A percentile compares a stretch with the other conserved stretches of the same genome.
These are phyloP conservation scores for Plasmodium adleri DNA, from an alignment of 169 alveolate species.

Conservation along the genomic window DNA sequence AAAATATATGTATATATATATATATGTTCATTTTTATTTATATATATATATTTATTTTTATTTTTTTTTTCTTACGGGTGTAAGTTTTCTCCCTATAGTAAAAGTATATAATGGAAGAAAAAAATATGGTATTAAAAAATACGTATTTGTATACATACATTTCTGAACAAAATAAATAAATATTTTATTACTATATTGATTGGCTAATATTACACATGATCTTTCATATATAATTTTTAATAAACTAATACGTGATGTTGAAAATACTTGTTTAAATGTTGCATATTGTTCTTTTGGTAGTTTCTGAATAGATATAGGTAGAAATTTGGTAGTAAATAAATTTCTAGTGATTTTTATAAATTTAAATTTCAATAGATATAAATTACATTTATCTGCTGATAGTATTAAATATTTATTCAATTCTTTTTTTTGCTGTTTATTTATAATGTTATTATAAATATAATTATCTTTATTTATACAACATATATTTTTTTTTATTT, in stretches of 20 bases:
- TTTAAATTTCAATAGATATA: constrained; percentile 48
- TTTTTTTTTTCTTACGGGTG: constrained; percentile 24
- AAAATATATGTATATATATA: not conserved
- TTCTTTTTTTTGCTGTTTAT: constrained; percentile 61
- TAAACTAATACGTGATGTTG: constrained; percentile 65
- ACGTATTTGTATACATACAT: constrained; percentile 68
- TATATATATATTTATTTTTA: not conserved
- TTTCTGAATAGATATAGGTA: constrained; percentile 32
- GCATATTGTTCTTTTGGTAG: constrained; percentile 20
- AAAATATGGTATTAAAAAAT: constrained; percentile 46
- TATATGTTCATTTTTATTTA: not conserved
- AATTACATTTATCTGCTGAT: constrained; percentile 52
- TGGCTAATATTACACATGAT: constrained; percentile 65
- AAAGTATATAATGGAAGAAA: constrained; percentile 45
- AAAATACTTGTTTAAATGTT: constrained; percentile 3
- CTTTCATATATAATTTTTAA: constrained; percentile 74
- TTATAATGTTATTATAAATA: constrained; percentile 8
- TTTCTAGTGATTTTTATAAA: constrained; percentile 48
- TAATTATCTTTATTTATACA: constrained; percentile 11
- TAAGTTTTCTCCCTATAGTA: constrained; percentile 18
- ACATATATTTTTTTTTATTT: constrained; percentile 2
- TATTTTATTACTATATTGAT: constrained; percentile 58
- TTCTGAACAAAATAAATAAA: constrained; percentile 44
- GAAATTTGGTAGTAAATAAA: constrained; percentile 52
- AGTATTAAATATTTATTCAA: constrained; percentile 41